These are phyloP conservation scores for Saccharomycopsis fibuligera DNA, from an alignment of 805 yeast species.

Conservation along the genomic window DNA sequence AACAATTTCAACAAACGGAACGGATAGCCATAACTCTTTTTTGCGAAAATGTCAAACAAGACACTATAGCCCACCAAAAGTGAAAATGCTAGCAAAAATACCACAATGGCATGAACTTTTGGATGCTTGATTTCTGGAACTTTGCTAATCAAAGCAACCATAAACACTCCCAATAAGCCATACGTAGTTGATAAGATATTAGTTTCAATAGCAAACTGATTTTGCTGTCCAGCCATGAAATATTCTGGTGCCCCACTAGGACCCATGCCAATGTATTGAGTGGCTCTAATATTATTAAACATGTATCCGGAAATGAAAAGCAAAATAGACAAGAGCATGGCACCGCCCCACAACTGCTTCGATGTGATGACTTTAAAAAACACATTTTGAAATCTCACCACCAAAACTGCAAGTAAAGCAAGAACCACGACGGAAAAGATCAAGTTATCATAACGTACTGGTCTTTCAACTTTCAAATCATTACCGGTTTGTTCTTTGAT, in stretches of 20 bases:
- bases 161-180: slow-evolving; percentile 56
- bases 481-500: slow-evolving; percentile 25
- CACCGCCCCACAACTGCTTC: slow-evolving; percentile 66
- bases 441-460: slow-evolving; percentile 34
- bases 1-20: slow-evolving; percentile 43
- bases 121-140: slow-evolving; percentile 44
- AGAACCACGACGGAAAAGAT: slow-evolving; percentile 31
- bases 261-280: slow-evolving; percentile 44
- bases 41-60: slow-evolving; percentile 56
- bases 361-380: slow-evolving; percentile 39
- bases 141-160: slow-evolving; percentile 52
- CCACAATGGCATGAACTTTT: slow-evolving; percentile 43
- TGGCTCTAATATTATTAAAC: slow-evolving; percentile 81
- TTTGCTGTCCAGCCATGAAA: slow-evolving; percentile 57
- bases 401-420: slow-evolving; percentile 29
- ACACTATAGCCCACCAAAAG: slow-evolving; percentile 57
- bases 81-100: slow-evolving; percentile 36
- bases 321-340: slow-evolving; percentile 55
- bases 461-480: slow-evolving; percentile 28
- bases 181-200: slow-evolving; percentile 74
- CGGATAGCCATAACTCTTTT: slow-evolving; percentile 77
- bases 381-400: slow-evolving; percentile 30
- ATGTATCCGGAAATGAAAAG: slow-evolving; percentile 84
- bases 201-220: slow-evolving; percentile 83
- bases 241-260: slow-evolving; percentile 41